Percentiles rank a stretch among this genome's conserved stretches.
Evolutionary conservation across 495 filamentous ascomycete genomes (phyloP).

Genomic region (Penicillium taxi): DNA sequence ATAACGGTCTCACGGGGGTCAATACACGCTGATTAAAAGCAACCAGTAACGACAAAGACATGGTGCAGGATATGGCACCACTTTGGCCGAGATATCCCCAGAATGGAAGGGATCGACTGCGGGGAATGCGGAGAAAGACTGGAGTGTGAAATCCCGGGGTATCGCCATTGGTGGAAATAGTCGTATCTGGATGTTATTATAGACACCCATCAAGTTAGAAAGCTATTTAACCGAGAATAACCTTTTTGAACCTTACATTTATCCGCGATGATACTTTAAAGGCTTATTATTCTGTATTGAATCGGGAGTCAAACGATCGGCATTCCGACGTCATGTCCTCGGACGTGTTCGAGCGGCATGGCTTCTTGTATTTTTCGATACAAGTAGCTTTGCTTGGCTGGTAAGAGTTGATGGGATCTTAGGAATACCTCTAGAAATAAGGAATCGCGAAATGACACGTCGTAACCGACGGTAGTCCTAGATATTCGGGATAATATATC

Average conservation of each 20-base stretch:
- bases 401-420: too few species aligned
- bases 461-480: too few species aligned
- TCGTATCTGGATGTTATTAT: slow-evolving; percentile 10
- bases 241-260: neutral
- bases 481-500: too few species aligned
- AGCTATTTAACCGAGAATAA: slow-evolving; percentile 13
- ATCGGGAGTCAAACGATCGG: slow-evolving; percentile 8
- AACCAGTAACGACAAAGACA: neutral
- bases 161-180: slow-evolving; percentile 15
- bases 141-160: slow-evolving; percentile 14
- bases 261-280: slow-evolving; percentile 1
- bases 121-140: slow-evolving; percentile 14
- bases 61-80: slow-evolving; percentile 8
- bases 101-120: slow-evolving; percentile 16
- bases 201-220: slow-evolving; percentile 5
- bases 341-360: too few species aligned
- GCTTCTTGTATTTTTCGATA: neutral
- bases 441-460: too few species aligned
- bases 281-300: neutral
- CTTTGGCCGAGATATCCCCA: neutral
- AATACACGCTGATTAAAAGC: neutral
- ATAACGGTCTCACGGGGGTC: neutral
- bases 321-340: slow-evolving; percentile 26
- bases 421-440: too few species aligned
- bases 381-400: too few species aligned